Evolutionary conservation across 108 stramenopile genomes (phyloP).

Genomic region (Bacterosira constricta): DNA sequence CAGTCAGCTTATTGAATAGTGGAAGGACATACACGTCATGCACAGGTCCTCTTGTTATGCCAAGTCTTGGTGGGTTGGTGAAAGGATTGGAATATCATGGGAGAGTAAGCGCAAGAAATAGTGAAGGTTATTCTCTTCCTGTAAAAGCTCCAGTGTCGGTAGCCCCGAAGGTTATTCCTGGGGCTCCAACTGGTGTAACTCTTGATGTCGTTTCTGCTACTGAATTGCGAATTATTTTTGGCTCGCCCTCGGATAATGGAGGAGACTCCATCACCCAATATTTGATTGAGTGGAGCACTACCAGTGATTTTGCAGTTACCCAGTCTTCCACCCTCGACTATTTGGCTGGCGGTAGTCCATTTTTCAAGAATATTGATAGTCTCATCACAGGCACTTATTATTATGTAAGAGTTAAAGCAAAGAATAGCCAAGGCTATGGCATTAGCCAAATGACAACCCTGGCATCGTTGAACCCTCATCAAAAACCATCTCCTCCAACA

Average conservation of each 20-base stretch:
- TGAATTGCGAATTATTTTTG: slow-evolving; percentile 72
- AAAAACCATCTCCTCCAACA: slow-evolving; percentile 67
- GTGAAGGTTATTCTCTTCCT: slow-evolving; percentile 71
- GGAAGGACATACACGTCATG: slow-evolving; percentile 60
- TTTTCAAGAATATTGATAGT: slow-evolving; percentile 66
- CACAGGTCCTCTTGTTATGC: slow-evolving; percentile 66
- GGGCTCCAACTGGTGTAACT: slow-evolving; percentile 69
- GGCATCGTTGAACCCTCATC: slow-evolving; percentile 68
- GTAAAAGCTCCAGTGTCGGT: slow-evolving; percentile 31
- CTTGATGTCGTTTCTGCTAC: slow-evolving; percentile 70
- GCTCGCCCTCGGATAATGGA: slow-evolving; percentile 78
- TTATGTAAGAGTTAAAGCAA: slow-evolving; percentile 80
- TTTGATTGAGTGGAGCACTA: slow-evolving; percentile 74
- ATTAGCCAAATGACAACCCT: slow-evolving; percentile 68
- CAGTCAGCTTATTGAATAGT: slow-evolving; percentile 39
- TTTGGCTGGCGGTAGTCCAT: slow-evolving; percentile 80
- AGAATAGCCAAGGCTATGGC: slow-evolving; percentile 80
- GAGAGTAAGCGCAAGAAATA: slow-evolving; percentile 80
- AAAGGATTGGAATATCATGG: slow-evolving; percentile 78
- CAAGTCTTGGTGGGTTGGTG: slow-evolving; percentile 59
- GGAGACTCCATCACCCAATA: slow-evolving; percentile 79
- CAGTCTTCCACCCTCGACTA: slow-evolving; percentile 47
- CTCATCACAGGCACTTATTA: slow-evolving; percentile 64
- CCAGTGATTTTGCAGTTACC: slow-evolving; percentile 42
- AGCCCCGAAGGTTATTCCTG: slow-evolving; percentile 75